Evolutionary conservation across 768 basidiomycete genomes (phyloP), one percentile per base, ranked within the genome.

Genomic region (Sarcomyxa edulis): DNA sequence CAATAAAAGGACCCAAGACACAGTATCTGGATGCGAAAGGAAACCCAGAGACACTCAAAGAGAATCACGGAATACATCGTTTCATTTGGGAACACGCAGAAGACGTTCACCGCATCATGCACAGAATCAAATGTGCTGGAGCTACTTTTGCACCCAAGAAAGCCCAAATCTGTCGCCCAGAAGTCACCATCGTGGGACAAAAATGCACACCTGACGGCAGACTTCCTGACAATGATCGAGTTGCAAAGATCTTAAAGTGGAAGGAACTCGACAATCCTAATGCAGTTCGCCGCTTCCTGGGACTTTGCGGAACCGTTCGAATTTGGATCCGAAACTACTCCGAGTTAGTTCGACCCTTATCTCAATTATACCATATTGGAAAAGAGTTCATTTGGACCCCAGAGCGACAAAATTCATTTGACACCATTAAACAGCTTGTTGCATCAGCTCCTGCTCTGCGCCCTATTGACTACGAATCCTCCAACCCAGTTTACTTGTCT

Each of bases 1-100:
- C 48, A 0, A 38, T 64, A 7, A 59, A 58, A 35, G 58, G 59
- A 11, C 59, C 52, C 0, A 23, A 23, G 0, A 50, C 56, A 0
- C 15, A 33, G 1, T 62, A 65, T 28, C 51, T 42, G 3, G 24
- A 44, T 1, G 2, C 4, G 3, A 45, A 58, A 11, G 54, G 60
- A 0, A 12, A 27, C 0, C 48, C 49, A 1, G 50, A 51, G 24
- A 16, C 28, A 11, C 20, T 53, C 0, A 10, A 26, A 12, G 50
- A 49, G 15, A 53, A 55, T 31, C 37, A 48, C 19, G 47, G 38
- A 19, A 55, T 55, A 22, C 35, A 47, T 4, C 32, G 48, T 0
- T 69, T 68, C 23, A 53, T 70, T 4, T 68, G 58, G 52, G 59
- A 68, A 35, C 58, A 66, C 39, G 51, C 56, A 1, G 5, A 27